Conservation (phyloP, 176 grass and related monocot species). For the Cymbopogon citratus region DNA sequence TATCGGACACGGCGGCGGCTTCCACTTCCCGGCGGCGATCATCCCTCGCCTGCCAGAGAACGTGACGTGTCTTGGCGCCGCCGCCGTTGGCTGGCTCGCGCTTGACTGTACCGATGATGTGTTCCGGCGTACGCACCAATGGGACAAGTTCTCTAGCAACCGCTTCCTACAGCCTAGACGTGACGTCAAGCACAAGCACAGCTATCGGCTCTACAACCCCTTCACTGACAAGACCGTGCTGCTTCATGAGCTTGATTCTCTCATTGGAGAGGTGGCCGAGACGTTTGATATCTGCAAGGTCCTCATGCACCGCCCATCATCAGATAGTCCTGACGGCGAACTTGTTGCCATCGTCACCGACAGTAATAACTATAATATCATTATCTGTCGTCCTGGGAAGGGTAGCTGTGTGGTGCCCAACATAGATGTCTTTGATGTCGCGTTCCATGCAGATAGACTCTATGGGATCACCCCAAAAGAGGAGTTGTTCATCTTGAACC, state of each 20-base stretch:
- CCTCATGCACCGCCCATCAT: neutral
- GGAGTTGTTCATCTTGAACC: neutral
- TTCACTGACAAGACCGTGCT: neutral
- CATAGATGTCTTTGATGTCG: neutral
- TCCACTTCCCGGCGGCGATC: neutral
- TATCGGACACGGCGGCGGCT: too few relatives aligned
- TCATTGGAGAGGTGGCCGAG: neutral
- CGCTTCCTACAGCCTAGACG: neutral
- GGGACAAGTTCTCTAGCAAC: too few relatives aligned
- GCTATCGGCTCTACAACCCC: neutral
- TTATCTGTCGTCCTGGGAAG: neutral
- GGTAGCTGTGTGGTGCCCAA: neutral
- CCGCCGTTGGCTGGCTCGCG: neutral
- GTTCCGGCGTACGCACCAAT: neutral
- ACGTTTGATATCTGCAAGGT: neutral
- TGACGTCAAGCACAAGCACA: neutral
- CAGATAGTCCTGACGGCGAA: neutral
- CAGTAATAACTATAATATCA: neutral
- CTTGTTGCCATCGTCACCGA: neutral
- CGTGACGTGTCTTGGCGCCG: neutral
- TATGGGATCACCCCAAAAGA: neutral
- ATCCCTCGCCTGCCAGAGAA: neutral
- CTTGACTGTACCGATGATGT: neutral
- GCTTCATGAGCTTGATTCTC: neutral
- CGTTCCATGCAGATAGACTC: neutral